Evolutionary conservation across 1,284 basidiomycete species (phyloP).

Genomic region (Crucibulum cyathiforme): DNA sequence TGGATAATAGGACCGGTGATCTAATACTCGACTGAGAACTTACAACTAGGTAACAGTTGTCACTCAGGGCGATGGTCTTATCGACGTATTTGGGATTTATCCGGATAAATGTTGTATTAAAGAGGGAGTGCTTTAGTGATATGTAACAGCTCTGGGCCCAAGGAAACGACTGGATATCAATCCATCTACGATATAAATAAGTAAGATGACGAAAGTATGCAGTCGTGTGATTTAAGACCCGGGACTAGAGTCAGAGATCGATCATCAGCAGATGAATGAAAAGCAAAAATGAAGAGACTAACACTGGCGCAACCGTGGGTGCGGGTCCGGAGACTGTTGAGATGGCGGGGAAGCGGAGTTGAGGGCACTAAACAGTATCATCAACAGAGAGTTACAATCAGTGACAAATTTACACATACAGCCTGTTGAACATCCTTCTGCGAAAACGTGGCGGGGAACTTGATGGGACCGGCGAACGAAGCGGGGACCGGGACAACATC

Average conservation of each 20-base stretch:
- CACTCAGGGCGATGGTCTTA: no score
- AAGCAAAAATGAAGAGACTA: neutral
- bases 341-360: constrained; percentile 18
- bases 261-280: neutral
- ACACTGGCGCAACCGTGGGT: constrained; percentile 24
- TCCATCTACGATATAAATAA: no score
- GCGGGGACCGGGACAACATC: constrained; percentile 27
- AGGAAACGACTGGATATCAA: no score
- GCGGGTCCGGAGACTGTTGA: constrained; percentile 24
- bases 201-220: no score
- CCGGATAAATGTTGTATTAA: no score
- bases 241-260: neutral
- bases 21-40: no score
- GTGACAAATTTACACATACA: constrained; percentile 1
- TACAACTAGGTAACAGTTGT: no score
- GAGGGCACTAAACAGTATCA: constrained; percentile 10
- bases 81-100: no score
- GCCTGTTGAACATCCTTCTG: constrained; percentile 19
- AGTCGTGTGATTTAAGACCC: neutral
- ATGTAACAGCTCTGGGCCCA: no score
- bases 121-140: no score
- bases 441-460: constrained; percentile 26
- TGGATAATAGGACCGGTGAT: no score
- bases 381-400: neutral
- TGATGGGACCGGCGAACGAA: constrained; percentile 21